Conservation (phyloP, 2,329 filamentous ascomycete species). For the Ophiognomonia clavigignenti-juglandacearum region DNA sequence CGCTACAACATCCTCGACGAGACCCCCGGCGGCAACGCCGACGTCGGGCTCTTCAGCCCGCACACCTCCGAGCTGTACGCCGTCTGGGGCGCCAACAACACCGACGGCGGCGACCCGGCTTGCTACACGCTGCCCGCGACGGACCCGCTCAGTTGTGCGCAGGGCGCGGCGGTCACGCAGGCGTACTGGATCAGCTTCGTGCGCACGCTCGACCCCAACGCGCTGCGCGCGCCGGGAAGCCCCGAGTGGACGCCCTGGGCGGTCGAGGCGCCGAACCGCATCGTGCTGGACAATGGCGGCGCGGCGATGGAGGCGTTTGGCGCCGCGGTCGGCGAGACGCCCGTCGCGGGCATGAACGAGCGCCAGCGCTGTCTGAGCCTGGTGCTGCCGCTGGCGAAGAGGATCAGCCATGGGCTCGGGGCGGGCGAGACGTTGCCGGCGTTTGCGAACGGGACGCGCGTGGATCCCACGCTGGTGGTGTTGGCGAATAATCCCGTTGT, state of each 20-base stretch:
- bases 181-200: conserved; percentile 18
- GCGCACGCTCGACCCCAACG: conserved; percentile 13
- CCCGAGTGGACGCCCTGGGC: conserved; percentile 16
- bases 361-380: conserved; percentile 5
- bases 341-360: conserved; percentile 9
- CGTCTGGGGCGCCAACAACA: conserved; percentile 10
- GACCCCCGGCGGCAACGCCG: conserved; percentile 6
- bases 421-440: conserved; percentile 2
- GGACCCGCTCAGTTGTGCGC: conserved; percentile 8
- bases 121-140: not conserved
- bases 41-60: conserved; percentile 10
- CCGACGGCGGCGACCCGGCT: conserved; percentile 8
- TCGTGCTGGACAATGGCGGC: conserved; percentile 2
- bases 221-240: not conserved
- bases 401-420: conserved; percentile 2
- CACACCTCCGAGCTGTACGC: conserved; percentile 11
- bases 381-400: not conserved
- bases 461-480: conserved; percentile 2
- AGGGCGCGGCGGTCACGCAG: conserved; percentile 10
- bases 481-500: not conserved
- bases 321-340: conserved; percentile 2
- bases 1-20: conserved; percentile 10
- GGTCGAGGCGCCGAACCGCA: not conserved
- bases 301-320: conserved; percentile 11
- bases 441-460: conserved; percentile 5